Evolutionary conservation across 805 yeast genomes (phyloP).

Genomic region (Wickerhamomyces hampshirensis): DNA sequence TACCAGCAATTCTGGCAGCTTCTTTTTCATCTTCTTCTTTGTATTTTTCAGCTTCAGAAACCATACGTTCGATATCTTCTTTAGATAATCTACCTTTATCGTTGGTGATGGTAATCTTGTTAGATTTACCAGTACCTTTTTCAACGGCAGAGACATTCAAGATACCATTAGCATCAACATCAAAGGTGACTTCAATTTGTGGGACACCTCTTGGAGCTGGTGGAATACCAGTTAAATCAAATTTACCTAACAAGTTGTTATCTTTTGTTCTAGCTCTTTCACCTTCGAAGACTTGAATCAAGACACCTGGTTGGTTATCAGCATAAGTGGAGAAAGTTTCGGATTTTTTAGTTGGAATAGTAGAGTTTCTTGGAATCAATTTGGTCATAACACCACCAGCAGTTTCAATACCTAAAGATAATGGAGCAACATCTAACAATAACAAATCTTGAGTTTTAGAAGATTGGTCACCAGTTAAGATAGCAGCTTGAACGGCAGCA

Average conservation of each 20-base stretch:
- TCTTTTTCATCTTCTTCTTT: slow-evolving; percentile 96
- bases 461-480: slow-evolving; percentile 92
- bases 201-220: slow-evolving; percentile 99
- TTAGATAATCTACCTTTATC: slow-evolving; percentile 97
- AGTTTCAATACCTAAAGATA: slow-evolving; percentile 96
- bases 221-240: slow-evolving; percentile 94
- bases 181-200: slow-evolving; percentile 96
- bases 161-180: slow-evolving; percentile 96
- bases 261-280: slow-evolving; percentile 96
- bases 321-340: slow-evolving; percentile 96
- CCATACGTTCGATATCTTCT: slow-evolving; percentile 98
- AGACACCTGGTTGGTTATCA: slow-evolving; percentile 98
- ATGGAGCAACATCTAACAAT: slow-evolving; percentile 95
- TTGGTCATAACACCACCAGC: slow-evolving; percentile 99
- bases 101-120: slow-evolving; percentile 96
- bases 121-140: slow-evolving; percentile 97
- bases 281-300: slow-evolving; percentile 97
- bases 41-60: slow-evolving; percentile 94
- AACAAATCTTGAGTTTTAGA: slow-evolving; percentile 94
- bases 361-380: slow-evolving; percentile 94
- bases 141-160: slow-evolving; percentile 93
- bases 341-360: slow-evolving; percentile 96
- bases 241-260: slow-evolving; percentile 94
- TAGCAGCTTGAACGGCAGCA: slow-evolving; percentile 98
- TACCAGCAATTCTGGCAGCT: slow-evolving; percentile 87